Conservation (phyloP, 805 yeast genomes). For the Candida chauliodis region DNA sequence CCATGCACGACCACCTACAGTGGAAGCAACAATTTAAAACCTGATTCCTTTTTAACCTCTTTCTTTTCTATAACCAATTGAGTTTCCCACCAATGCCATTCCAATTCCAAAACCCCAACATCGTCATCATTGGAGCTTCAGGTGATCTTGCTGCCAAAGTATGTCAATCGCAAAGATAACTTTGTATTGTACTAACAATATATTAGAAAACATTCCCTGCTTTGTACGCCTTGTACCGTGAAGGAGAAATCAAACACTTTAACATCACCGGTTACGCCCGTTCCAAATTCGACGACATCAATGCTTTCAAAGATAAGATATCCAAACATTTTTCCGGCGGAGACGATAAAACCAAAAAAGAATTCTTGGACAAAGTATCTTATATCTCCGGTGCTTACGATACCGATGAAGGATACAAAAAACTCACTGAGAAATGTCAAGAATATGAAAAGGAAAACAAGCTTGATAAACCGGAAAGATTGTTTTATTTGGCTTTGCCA, state of each 20-base stretch:
- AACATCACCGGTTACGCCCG: conserved; percentile 92
- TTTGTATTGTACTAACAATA: conserved; percentile 43
- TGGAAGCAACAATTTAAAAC: background rate
- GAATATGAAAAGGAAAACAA: conserved; percentile 51
- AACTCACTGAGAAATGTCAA: conserved; percentile 53
- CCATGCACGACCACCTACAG: background rate
- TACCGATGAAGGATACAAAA: conserved; percentile 65
- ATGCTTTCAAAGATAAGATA: conserved; percentile 65
- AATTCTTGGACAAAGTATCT: conserved; percentile 61
- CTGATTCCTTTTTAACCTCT: background rate
- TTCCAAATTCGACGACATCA: conserved; percentile 56
- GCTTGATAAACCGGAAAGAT: conserved; percentile 60
- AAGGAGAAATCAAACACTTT: conserved; percentile 66
- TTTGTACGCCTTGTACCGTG: conserved; percentile 58
- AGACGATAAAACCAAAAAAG: conserved; percentile 41
- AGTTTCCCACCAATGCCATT: background rate
- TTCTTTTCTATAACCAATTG: background rate
- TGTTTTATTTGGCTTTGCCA: conserved; percentile 91
- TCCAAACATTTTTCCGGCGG: conserved; percentile 57
- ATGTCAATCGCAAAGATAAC: too few species aligned
- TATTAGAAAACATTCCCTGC: conserved; percentile 94
- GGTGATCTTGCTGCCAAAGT: conserved; percentile 66
- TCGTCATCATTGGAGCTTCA: conserved; percentile 90
- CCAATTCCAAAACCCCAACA: conserved; percentile 18
- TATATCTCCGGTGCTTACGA: conserved; percentile 84